Percentiles rank a stretch among this genome's conserved stretches.
Evolutionary conservation across 2,329 filamentous ascomycete genomes (phyloP).

Genomic region (Onygena corvina): DNA sequence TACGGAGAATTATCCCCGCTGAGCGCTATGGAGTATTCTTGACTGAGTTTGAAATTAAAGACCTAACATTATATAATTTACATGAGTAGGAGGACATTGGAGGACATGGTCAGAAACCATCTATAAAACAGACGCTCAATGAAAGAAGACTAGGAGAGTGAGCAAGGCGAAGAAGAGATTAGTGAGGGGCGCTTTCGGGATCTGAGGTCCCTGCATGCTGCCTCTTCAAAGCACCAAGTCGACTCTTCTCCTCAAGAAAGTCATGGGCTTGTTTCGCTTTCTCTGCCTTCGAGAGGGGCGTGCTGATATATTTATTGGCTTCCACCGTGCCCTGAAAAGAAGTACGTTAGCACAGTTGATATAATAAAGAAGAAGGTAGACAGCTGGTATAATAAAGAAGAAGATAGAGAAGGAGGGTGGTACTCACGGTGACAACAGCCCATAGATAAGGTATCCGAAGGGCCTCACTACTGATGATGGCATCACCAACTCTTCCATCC

Average conservation of each 20-base stretch:
- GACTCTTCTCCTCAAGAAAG: conserved; percentile 14
- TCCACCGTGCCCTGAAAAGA: conserved; percentile 18
- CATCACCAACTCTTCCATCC: conserved; percentile 11
- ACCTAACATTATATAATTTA: no score
- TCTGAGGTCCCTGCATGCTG: background rate
- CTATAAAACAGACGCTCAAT: background rate
- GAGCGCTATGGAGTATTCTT: no score
- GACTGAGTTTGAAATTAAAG: no score
- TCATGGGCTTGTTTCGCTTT: conserved; percentile 15
- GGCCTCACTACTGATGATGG: conserved; percentile 21
- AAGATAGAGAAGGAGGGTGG: background rate
- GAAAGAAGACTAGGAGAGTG: background rate
- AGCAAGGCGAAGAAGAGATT: background rate
- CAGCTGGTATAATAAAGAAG: background rate
- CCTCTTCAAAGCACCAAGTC: conserved; percentile 1
- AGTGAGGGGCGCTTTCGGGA: background rate
- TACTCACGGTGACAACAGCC: conserved; percentile 22
- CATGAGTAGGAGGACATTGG: background rate
- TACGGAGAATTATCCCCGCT: no score
- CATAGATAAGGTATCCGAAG: conserved; percentile 24
- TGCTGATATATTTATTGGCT: conserved; percentile 19
- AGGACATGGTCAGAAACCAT: background rate
- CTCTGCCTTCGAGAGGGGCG: conserved; percentile 16
- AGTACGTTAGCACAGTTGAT: no score
- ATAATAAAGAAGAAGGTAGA: no score